Evolutionary conservation across 805 yeast genomes (phyloP).

Genomic region (Lachancea kluyveri): DNA sequence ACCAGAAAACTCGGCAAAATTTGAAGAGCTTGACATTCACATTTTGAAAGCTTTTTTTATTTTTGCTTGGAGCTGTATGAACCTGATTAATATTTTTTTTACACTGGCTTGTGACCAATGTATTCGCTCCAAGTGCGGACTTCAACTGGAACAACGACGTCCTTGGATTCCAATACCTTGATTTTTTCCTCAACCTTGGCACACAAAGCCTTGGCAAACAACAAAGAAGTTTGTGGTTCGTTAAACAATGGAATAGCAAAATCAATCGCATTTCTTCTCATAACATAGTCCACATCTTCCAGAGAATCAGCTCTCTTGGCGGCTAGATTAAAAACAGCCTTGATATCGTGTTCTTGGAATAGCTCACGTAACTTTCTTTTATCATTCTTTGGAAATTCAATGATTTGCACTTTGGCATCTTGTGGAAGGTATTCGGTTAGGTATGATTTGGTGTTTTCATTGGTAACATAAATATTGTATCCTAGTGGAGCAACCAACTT

Average conservation of each 20-base stretch:
- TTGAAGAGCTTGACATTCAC: no score
- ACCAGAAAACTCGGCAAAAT: no score
- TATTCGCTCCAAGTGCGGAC: slow-evolving; percentile 96
- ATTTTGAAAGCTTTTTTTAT: no score
- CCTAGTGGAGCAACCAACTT: slow-evolving; percentile 58
- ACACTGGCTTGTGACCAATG: slow-evolving; percentile 86
- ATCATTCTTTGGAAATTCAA: slow-evolving; percentile 89
- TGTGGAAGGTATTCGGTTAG: slow-evolving; percentile 43
- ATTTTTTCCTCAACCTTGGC: slow-evolving; percentile 52
- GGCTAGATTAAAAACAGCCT: slow-evolving; percentile 89
- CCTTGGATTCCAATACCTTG: slow-evolving; percentile 41
- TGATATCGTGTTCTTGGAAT: slow-evolving; percentile 79
- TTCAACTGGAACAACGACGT: slow-evolving; percentile 68
- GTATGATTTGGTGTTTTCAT: slow-evolving; percentile 64
- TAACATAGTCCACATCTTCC: slow-evolving; percentile 85
- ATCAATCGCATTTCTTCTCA: slow-evolving; percentile 99
- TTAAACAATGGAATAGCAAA: slow-evolving; percentile 94
- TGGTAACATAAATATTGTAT: slow-evolving; percentile 75
- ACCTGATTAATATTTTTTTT: no score
- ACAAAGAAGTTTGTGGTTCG: slow-evolving; percentile 87
- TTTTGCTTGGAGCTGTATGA: no score
- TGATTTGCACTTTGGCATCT: slow-evolving; percentile 42
- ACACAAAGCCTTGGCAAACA: slow-evolving; percentile 80
- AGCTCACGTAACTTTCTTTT: slow-evolving; percentile 91
- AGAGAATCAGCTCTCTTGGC: slow-evolving; percentile 79